These are phyloP conservation scores for Fallopia convolvulus DNA, from an alignment of 148 eudicot species.

Conservation along the genomic window DNA sequence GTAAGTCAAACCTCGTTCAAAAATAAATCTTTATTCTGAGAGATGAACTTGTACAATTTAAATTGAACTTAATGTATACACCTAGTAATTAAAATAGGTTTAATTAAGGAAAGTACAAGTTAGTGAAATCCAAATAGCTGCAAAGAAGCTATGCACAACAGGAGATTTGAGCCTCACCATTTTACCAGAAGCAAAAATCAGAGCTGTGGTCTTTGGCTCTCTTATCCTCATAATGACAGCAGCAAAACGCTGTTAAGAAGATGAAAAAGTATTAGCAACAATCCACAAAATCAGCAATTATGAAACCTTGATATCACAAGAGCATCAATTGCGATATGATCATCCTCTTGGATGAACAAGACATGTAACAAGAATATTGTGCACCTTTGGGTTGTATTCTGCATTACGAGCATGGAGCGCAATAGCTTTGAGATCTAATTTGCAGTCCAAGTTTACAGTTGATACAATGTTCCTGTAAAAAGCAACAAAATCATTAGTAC, in stretches of 20 bases:
- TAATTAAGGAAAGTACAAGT: not conserved
- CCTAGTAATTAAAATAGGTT: not conserved
- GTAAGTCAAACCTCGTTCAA: not conserved
- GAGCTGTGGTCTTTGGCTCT: slow-evolving; percentile 84
- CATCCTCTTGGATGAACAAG: not conserved
- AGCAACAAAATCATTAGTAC: slow-evolving; percentile 1
- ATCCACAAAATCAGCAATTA: not conserved
- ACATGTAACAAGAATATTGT: not conserved
- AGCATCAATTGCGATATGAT: not conserved
- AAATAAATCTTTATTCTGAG: not conserved
- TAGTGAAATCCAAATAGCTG: not conserved
- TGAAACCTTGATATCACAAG: not conserved
- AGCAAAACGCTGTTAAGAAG: slow-evolving; percentile 69
- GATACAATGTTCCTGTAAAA: slow-evolving; percentile 66
- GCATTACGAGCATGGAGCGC: slow-evolving; percentile 86
- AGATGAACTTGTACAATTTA: not conserved
- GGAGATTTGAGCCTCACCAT: slow-evolving; percentile 43
- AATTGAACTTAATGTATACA: too few species aligned
- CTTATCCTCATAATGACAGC: slow-evolving; percentile 93
- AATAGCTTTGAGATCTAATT: slow-evolving; percentile 75
- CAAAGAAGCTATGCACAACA: not conserved
- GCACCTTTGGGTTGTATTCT: slow-evolving; percentile 86
- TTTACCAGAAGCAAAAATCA: slow-evolving; percentile 88
- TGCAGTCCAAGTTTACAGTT: slow-evolving; percentile 81
- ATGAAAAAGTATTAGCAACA: not conserved